A percentile compares a stretch with the other conserved stretches of the same genome.
Conservation (phyloP, 768 basidiomycete genomes). For the Suillus decipiens region DNA sequence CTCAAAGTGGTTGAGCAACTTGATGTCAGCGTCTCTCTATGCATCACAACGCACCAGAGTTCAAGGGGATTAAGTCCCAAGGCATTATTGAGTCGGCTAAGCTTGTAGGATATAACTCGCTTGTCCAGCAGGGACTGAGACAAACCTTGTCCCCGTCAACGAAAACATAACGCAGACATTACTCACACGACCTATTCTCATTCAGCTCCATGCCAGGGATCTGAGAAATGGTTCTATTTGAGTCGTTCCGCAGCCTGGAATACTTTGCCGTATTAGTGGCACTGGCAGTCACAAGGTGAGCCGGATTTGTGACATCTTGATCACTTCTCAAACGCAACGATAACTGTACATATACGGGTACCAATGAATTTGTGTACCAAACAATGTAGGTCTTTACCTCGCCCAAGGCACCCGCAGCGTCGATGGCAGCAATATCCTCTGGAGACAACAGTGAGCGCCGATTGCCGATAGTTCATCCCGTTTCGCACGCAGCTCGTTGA, state of each 20-base stretch:
- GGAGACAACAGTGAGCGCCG: too few relatives aligned
- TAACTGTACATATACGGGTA: neutral
- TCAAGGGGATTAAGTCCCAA: slow-evolving; percentile 58
- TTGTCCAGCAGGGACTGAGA: neutral
- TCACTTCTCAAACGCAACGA: too few relatives aligned
- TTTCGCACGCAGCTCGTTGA: too few relatives aligned
- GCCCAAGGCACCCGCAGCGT: too few relatives aligned
- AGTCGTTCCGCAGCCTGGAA: neutral
- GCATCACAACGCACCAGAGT: slow-evolving; percentile 47
- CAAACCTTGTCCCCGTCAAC: neutral
- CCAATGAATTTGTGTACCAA: neutral
- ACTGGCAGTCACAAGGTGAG: neutral
- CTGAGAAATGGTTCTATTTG: neutral
- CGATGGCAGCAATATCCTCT: too few relatives aligned
- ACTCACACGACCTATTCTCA: neutral
- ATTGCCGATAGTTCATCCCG: too few relatives aligned
- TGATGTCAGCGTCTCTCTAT: neutral
- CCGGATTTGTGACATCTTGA: neutral
- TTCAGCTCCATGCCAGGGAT: neutral
- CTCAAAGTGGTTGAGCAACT: neutral
- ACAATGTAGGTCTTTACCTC: neutral
- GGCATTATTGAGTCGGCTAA: slow-evolving; percentile 42
- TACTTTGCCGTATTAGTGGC: neutral
- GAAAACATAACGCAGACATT: neutral
- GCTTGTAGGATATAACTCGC: neutral